Conservation (phyloP, 2,329 filamentous ascomycete species). For the Pseudocercospora ulei region DNA sequence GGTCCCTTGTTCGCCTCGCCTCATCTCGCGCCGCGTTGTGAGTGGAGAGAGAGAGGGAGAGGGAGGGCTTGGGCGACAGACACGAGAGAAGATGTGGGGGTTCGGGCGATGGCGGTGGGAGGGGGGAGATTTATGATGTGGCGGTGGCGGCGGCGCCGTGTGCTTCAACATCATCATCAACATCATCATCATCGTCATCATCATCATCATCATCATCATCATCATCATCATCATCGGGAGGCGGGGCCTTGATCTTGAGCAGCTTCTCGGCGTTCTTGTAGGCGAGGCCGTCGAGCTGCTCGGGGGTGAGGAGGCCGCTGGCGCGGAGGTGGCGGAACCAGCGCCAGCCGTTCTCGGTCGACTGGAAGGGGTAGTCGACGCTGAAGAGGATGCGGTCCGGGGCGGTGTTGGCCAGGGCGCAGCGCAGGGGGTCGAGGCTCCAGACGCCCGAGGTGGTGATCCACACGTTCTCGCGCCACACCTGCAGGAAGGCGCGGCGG, state of each 20-base stretch:
- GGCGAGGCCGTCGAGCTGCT: slow-evolving; percentile 44
- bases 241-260: slow-evolving; percentile 34
- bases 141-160: too few relatives aligned
- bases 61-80: too few relatives aligned
- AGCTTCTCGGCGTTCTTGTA: slow-evolving; percentile 46
- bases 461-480: slow-evolving; percentile 48
- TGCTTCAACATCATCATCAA: slow-evolving; percentile 66
- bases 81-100: too few relatives aligned
- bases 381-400: slow-evolving; percentile 49
- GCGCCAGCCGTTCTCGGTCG: slow-evolving; percentile 43
- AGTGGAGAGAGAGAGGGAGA: too few relatives aligned
- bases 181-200: slow-evolving; percentile 80
- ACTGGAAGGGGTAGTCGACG: slow-evolving; percentile 51
- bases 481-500: slow-evolving; percentile 36
- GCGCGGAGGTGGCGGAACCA: slow-evolving; percentile 45
- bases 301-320: slow-evolving; percentile 44
- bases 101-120: too few relatives aligned
- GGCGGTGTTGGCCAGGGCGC: slow-evolving; percentile 33
- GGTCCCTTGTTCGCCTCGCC: too few relatives aligned
- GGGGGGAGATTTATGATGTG: too few relatives aligned
- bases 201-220: slow-evolving; percentile 81
- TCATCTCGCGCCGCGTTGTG: too few relatives aligned
- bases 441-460: slow-evolving; percentile 52
- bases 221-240: background rate
- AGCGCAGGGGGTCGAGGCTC: slow-evolving; percentile 44